Evolutionary conservation across 2,329 filamentous ascomycete species (phyloP).

Genomic region (Aspergillus intermedius): DNA sequence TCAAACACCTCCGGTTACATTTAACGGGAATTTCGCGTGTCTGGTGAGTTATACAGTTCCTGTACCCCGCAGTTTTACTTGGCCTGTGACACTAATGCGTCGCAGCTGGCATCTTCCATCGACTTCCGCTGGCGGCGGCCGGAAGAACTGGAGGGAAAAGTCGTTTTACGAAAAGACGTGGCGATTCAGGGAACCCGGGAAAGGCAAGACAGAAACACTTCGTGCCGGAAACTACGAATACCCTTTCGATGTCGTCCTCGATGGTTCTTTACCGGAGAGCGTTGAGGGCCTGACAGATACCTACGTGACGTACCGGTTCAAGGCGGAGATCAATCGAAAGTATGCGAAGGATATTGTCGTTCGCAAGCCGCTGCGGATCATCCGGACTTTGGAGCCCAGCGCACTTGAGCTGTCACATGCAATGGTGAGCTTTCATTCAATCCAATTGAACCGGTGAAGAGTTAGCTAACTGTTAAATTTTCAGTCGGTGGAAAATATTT

Average conservation of each 20-base stretch:
- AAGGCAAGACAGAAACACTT: constrained; percentile 50
- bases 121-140: constrained; percentile 29
- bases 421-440: constrained; percentile 52
- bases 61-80: too few species aligned
- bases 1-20: constrained; percentile 67
- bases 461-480: background rate
- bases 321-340: constrained; percentile 85
- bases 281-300: constrained; percentile 83
- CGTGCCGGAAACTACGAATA: constrained; percentile 75
- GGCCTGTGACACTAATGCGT: background rate
- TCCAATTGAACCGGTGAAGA: background rate
- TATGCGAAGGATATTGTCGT: constrained; percentile 79
- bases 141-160: constrained; percentile 36
- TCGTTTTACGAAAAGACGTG: constrained; percentile 64
- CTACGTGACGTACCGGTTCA: constrained; percentile 83
- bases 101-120: constrained; percentile 31
- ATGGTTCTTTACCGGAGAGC: constrained; percentile 68
- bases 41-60: constrained; percentile 49
- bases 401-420: constrained; percentile 75
- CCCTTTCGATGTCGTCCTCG: constrained; percentile 68
- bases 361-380: constrained; percentile 70
- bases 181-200: constrained; percentile 56
- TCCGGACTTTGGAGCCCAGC: constrained; percentile 68
- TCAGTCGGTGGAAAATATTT: constrained; percentile 82
- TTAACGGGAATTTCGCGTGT: constrained; percentile 64